Percentiles rank a stretch among this genome's conserved stretches.
phyloP scores from a whole-genome alignment of 345 rosid genomes.

The Boechera stricta region DNA sequence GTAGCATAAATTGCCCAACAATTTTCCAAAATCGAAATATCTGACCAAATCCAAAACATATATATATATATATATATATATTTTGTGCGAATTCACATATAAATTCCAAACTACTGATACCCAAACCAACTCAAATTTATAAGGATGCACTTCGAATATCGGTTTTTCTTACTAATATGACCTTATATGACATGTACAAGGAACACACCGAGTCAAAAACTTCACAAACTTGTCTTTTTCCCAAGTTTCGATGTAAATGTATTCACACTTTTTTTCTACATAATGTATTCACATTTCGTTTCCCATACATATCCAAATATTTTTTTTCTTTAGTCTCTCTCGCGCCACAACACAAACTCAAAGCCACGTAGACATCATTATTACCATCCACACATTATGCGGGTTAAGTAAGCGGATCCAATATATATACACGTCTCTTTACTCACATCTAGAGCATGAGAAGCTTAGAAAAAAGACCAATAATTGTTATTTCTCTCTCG shows the following conservation, averaged over 20 bases:
- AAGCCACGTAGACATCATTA: constrained; percentile 37
- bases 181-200: not conserved
- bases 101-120: not conserved
- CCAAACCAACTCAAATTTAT: not conserved
- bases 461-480: not conserved
- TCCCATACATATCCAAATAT: not conserved
- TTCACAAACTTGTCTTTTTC: not conserved
- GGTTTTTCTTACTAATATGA: not conserved
- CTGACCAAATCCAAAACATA: not conserved
- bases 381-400: not conserved
- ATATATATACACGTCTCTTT: constrained; percentile 22
- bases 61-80: not conserved
- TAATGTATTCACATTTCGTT: not conserved
- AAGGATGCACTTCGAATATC: not conserved
- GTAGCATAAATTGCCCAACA: not conserved
- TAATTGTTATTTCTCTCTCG: not conserved
- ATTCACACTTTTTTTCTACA: constrained; percentile 17
- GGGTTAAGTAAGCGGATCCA: not conserved
- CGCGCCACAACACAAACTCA: constrained; percentile 16
- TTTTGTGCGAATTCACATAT: not conserved
- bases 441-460: not conserved
- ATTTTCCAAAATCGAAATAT: not conserved
- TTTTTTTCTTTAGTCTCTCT: not conserved
- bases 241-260: not conserved
- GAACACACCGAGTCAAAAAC: not conserved